Base-by-base conservation (phyloP, 345 rosid genomes). In the Arabis alpina region DNA sequence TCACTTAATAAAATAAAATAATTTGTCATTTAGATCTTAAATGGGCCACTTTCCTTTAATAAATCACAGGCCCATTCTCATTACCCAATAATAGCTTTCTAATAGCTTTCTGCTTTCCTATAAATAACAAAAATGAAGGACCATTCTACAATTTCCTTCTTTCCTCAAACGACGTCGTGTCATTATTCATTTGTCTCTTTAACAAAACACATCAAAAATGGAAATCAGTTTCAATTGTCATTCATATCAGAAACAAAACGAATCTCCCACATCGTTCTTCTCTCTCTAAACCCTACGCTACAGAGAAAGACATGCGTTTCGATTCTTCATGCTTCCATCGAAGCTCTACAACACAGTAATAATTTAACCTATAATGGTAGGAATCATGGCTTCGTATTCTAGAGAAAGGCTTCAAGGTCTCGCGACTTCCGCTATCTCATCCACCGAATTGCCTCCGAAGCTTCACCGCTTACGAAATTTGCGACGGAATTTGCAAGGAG, bases 381-480 rank as follows among this genome's bases (percentile, higher is more conserved):
- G 79, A 27, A 79, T 77, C 60, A 75, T 72, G 83, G 75, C 74
- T 73, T 76, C 87, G 41, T 56, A 64, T 59, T 84, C 93, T 10
- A 76, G 85, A 47, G 87, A 81, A 78, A 77, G 78, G 77, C 87
- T 87, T 16, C 73, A 77, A 7, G 79, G 74, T 68, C 84, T 88
- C 51, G 70, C 81, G n/a, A 72, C 60, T 61, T 86, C 94, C 37
- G 90, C 82, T 61, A 85, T 77, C 71, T 64, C 79, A n/a, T 83
- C 91, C 52, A 56, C 70, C 2, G 90, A 87, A 70, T 70, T 87
- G 72, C 80, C 86, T 49, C 81, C 88, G 39, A 93, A 90, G 83
- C 92, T 93, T 50, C 79, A 85, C 40, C 76, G 61, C 51, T 79
- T 89, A 77, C 86, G 90, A 47, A 81, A 76, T 49, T 61, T 93